Evolutionary conservation across 495 filamentous ascomycete genomes (phyloP).

Genomic region (Talaromyces wortmannii): DNA sequence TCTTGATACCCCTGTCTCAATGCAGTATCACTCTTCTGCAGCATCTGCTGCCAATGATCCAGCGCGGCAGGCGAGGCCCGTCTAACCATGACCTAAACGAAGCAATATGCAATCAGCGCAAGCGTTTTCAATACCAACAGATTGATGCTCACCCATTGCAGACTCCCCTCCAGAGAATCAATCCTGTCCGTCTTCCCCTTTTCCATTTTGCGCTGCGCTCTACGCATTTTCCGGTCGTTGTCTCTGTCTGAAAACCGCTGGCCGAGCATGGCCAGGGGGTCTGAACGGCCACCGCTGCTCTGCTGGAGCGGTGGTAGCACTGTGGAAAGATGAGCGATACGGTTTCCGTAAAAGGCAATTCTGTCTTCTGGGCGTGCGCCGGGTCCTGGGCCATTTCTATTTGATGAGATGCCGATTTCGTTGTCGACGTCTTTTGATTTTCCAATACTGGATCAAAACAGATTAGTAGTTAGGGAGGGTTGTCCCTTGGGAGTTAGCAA

Average conservation of each 20-base stretch:
- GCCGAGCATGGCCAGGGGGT: not conserved
- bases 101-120: no score
- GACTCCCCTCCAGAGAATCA: not conserved
- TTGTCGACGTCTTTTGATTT: slow-evolving; percentile 1
- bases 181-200: not conserved
- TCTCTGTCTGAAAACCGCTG: not conserved
- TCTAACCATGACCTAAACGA: not conserved
- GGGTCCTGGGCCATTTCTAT: not conserved
- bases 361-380: not conserved
- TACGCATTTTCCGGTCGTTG: not conserved
- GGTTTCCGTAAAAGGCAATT: not conserved
- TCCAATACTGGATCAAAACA: not conserved
- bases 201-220: not conserved
- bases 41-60: not conserved
- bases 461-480: not conserved
- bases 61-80: not conserved
- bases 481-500: not conserved
- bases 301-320: not conserved
- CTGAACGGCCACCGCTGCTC: not conserved
- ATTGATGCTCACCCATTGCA: not conserved
- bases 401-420: not conserved
- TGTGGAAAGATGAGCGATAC: not conserved
- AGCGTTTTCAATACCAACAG: not conserved
- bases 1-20: not conserved
- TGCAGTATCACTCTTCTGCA: not conserved